Evolutionary conservation across 2,329 filamentous ascomycete species (phyloP).

Genomic region (Trichophyton benhamiae): DNA sequence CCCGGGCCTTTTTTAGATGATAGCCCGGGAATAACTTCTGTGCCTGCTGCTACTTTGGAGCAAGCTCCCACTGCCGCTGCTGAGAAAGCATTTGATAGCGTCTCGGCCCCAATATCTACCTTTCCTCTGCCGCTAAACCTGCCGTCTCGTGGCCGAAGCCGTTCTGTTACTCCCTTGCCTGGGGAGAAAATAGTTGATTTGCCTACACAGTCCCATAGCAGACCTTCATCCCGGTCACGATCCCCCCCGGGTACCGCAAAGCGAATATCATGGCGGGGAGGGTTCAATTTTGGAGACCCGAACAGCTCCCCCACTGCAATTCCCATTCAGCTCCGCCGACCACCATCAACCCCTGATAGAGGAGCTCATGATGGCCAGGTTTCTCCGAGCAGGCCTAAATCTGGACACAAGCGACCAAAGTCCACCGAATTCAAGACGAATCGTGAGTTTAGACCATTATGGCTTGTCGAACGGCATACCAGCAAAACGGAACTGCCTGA

Average conservation of each 20-base stretch:
- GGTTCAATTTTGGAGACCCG: background rate
- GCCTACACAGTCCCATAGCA: slow-evolving; percentile 23
- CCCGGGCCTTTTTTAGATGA: slow-evolving; percentile 51
- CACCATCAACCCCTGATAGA: slow-evolving; percentile 28
- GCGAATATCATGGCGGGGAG: background rate
- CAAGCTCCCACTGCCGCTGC: slow-evolving; percentile 12
- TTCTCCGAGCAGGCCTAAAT: slow-evolving; percentile 29
- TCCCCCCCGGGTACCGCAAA: background rate
- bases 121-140: slow-evolving; percentile 1
- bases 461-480: slow-evolving; percentile 57
- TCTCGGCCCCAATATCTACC: slow-evolving; percentile 11
- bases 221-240: slow-evolving; percentile 23
- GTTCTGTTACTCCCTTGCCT: slow-evolving; percentile 24
- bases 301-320: slow-evolving; percentile 37
- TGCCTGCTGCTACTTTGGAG: slow-evolving; percentile 38
- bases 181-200: slow-evolving; percentile 21
- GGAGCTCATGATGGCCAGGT: slow-evolving; percentile 26
- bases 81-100: slow-evolving; percentile 14
- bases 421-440: slow-evolving; percentile 42
- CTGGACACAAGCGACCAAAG: slow-evolving; percentile 35
- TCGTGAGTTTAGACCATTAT: slow-evolving; percentile 67
- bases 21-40: slow-evolving; percentile 47
- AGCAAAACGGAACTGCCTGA: slow-evolving; percentile 29
- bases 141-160: slow-evolving; percentile 19
- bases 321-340: slow-evolving; percentile 44